A percentile compares a stretch with the other conserved stretches of the same genome.
Conservation (phyloP, 306 rosid species). For the Rosa rugosa region DNA sequence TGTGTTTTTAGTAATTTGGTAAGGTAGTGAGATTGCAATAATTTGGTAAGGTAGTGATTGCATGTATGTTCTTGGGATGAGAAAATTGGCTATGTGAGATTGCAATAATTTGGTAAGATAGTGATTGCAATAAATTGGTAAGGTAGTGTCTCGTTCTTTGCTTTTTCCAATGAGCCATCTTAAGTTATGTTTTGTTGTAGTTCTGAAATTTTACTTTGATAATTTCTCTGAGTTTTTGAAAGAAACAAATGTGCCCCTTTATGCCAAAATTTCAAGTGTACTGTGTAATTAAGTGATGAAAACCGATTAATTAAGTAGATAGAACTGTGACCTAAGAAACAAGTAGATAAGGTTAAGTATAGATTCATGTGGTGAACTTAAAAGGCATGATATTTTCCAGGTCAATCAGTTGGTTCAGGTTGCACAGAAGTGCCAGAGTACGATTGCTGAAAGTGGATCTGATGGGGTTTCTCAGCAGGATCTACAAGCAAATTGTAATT, state of each 20-base stretch:
- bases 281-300: neutral
- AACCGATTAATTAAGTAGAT: neutral
- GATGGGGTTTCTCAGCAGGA: slow-evolving; percentile 92
- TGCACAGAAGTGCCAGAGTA: slow-evolving; percentile 83
- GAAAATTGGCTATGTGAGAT: too few relatives aligned
- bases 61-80: too few relatives aligned
- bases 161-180: neutral
- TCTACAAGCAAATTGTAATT: slow-evolving; percentile 77
- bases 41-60: neutral
- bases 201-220: neutral
- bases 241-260: neutral
- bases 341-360: neutral
- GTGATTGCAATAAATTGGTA: neutral
- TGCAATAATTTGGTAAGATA: too few relatives aligned
- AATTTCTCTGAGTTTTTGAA: neutral
- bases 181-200: neutral
- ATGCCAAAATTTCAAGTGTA: neutral
- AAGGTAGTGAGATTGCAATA: neutral
- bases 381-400: slow-evolving; percentile 37
- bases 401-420: slow-evolving; percentile 87
- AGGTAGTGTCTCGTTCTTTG: neutral
- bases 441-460: slow-evolving; percentile 80
- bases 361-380: neutral
- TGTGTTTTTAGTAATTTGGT: neutral
- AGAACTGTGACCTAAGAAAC: neutral